Percentiles rank a stretch among this genome's conserved stretches.
These are phyloP conservation scores for Seiridium cupressi DNA, from an alignment of 2,329 filamentous ascomycete genomes.

Conservation along the genomic window DNA sequence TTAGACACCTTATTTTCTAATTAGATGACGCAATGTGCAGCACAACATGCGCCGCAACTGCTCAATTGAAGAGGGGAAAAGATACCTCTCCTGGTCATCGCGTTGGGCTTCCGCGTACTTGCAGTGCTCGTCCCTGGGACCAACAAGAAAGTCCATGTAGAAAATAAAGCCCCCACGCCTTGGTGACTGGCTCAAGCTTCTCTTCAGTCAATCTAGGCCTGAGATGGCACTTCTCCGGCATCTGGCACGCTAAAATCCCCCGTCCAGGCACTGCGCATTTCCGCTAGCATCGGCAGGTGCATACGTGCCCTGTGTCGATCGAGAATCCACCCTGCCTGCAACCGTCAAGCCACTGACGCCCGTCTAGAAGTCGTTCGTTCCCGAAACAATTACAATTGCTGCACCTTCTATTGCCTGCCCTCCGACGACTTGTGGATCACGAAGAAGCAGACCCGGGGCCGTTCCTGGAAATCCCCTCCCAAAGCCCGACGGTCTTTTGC, in stretches of 20 bases:
- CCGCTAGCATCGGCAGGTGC: background rate
- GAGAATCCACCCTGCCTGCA: background rate
- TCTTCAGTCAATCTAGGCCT: background rate
- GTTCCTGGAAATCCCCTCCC: background rate
- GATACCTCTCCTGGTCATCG: no score
- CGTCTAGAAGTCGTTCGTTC: background rate
- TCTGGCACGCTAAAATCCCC: background rate
- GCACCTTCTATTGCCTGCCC: background rate
- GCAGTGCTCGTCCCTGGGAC: background rate
- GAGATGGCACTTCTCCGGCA: background rate
- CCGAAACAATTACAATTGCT: conserved; percentile 4
- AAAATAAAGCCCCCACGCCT: background rate
- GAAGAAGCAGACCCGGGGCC: background rate
- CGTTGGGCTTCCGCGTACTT: no score
- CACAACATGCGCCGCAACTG: no score
- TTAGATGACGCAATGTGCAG: no score
- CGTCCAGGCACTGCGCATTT: background rate
- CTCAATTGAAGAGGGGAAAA: no score
- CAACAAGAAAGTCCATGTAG: background rate
- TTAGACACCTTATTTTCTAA: no score
- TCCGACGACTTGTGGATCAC: background rate
- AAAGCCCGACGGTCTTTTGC: conserved; percentile 2
- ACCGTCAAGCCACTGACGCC: background rate
- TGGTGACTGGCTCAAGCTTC: background rate
- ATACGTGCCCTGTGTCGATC: background rate